phyloP scores from a whole-genome alignment of 2,329 filamentous ascomycete genomes.

The Tolypocladium capitatum region DNA sequence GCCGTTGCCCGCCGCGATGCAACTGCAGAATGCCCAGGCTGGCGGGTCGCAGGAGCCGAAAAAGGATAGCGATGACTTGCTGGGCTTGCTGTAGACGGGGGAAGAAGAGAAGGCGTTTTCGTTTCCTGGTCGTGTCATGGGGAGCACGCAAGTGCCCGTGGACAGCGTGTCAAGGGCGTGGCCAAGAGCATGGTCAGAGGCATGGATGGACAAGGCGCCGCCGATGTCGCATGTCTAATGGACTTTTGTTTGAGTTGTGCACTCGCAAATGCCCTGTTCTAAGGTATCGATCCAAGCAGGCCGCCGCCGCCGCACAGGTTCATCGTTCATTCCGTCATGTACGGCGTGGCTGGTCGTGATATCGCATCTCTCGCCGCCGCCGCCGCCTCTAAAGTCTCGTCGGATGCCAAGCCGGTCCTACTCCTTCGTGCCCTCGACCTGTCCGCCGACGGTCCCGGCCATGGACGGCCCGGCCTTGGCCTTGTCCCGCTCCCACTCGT shows the following conservation, averaged over 20 bases:
- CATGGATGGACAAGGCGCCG: neutral
- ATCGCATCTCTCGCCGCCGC: neutral
- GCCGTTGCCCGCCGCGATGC: constrained; percentile 50
- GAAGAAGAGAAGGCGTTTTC: neutral
- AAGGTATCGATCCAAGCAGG: neutral
- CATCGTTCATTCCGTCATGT: neutral
- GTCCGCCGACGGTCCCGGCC: constrained; percentile 29
- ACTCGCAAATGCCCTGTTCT: neutral
- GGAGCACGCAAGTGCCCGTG: neutral
- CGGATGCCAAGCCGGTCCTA: neutral
- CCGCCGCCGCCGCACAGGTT: neutral
- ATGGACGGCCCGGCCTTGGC: constrained; percentile 24
- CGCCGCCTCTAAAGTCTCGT: neutral
- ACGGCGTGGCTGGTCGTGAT: neutral
- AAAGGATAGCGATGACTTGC: constrained; percentile 49
- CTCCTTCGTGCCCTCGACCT: constrained; percentile 20
- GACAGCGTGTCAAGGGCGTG: too few relatives aligned
- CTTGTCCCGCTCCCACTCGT: constrained; percentile 66
- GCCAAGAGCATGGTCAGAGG: neutral
- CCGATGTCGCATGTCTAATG: neutral
- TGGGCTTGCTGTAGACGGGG: constrained; percentile 25
- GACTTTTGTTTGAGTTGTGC: neutral
- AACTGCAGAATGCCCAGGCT: constrained; percentile 30
- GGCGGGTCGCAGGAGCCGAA: constrained; percentile 28
- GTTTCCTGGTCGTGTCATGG: neutral